phyloP scores from a whole-genome alignment of 352 stramenopile genomes.

The Aphanomyces cochlioides region DNA sequence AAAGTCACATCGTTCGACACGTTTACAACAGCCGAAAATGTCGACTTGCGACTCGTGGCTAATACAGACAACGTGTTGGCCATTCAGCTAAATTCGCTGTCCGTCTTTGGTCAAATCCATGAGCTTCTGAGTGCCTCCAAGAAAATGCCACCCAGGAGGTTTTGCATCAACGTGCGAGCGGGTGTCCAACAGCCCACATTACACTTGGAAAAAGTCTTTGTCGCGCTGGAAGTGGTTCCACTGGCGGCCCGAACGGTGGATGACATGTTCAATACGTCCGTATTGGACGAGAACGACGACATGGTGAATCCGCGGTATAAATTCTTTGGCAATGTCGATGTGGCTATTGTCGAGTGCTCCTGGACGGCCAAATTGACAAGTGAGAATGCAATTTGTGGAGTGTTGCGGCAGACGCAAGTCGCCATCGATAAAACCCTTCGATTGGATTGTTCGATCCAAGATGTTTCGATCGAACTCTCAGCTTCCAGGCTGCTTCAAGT shows the following conservation, averaged over 20 bases:
- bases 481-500: background rate
- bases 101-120: background rate
- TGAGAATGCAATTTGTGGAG: background rate
- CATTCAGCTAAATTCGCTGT: background rate
- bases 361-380: background rate
- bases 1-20: background rate
- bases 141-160: background rate
- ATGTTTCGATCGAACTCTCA: background rate
- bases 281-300: background rate
- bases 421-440: slow-evolving; percentile 10
- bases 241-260: background rate
- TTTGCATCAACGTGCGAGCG: background rate
- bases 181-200: background rate
- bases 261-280: slow-evolving; percentile 2
- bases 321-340: slow-evolving; percentile 21
- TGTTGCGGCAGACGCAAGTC: background rate
- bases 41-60: background rate
- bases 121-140: background rate
- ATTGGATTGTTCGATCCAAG: background rate
- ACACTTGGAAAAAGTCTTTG: slow-evolving; percentile 9
- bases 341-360: background rate
- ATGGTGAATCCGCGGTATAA: slow-evolving; percentile 9
- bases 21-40: background rate
- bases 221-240: slow-evolving; percentile 1
- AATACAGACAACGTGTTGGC: background rate